A percentile compares a stretch with the other conserved stretches of the same genome.
These are phyloP conservation scores for Fonsecaea nubica DNA, from an alignment of 2,329 filamentous ascomycete species.

Conservation along the genomic window DNA sequence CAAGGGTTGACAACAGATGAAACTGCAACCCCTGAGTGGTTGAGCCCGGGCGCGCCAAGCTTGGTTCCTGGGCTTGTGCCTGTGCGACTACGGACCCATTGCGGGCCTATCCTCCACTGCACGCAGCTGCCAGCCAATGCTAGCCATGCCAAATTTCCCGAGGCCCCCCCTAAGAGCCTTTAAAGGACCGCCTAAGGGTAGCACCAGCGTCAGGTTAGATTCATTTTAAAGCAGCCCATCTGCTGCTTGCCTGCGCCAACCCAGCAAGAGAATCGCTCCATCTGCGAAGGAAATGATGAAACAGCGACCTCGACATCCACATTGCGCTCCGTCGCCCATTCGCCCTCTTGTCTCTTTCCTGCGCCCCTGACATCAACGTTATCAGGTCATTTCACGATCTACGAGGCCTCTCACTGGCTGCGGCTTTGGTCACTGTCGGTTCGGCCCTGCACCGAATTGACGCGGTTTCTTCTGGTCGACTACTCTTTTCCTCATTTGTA, in stretches of 20 bases:
- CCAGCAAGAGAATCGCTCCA: slow-evolving; percentile 29
- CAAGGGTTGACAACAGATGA: neutral
- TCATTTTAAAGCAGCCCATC: slow-evolving; percentile 11
- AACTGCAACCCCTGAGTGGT: slow-evolving; percentile 14
- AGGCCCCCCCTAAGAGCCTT: slow-evolving; percentile 22
- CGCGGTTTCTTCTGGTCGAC: slow-evolving; percentile 5
- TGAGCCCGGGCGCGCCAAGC: neutral
- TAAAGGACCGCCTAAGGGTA: slow-evolving; percentile 1
- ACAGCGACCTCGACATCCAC: slow-evolving; percentile 9
- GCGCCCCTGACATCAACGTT: slow-evolving; percentile 21
- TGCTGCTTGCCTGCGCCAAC: slow-evolving; percentile 22
- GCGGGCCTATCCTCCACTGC: slow-evolving; percentile 23
- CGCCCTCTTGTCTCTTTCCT: slow-evolving; percentile 10
- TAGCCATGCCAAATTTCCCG: slow-evolving; percentile 35
- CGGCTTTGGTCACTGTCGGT: slow-evolving; percentile 17
- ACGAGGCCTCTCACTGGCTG: slow-evolving; percentile 13
- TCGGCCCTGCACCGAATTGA: slow-evolving; percentile 21
- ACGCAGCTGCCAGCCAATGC: slow-evolving; percentile 33
- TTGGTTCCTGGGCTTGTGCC: neutral
- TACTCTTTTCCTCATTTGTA: slow-evolving; percentile 18
- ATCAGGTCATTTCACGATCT: neutral
- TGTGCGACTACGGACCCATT: neutral
- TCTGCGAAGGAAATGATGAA: slow-evolving; percentile 24
- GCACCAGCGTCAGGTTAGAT: slow-evolving; percentile 26
- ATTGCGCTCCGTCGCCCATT: slow-evolving; percentile 28